Evolutionary conservation across 208 protist species (phyloP).

Genomic region (Trypanosoma scelopori): DNA sequence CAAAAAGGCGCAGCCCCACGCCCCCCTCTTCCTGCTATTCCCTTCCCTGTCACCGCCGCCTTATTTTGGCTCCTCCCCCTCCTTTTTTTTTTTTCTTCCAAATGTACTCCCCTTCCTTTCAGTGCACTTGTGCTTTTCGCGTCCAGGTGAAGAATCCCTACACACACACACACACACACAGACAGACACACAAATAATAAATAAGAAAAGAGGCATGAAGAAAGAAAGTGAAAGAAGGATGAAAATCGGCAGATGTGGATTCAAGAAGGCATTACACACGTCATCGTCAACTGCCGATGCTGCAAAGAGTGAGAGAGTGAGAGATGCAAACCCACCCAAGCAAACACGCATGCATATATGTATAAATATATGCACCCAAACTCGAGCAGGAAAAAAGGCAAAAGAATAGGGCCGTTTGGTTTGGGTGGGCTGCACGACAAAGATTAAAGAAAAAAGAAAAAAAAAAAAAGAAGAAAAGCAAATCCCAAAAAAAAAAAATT

Average conservation of each 20-base stretch:
- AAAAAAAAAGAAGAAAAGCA: slow-evolving; percentile 8
- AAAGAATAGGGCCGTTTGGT: no score
- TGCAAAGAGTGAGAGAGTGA: no score
- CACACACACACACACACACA: neutral
- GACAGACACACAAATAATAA: neutral
- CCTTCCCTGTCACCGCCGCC: neutral
- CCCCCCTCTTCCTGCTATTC: neutral
- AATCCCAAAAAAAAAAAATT: slow-evolving; percentile 14
- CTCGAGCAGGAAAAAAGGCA: no score
- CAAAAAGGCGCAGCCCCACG: no score
- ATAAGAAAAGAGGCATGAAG: neutral
- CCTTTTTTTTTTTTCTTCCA: neutral
- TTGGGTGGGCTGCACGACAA: no score
- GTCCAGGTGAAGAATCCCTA: neutral
- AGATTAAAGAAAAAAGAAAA: slow-evolving; percentile 15
- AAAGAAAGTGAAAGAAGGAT: neutral
- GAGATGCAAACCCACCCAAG: no score
- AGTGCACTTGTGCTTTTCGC: no score
- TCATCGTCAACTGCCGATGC: no score
- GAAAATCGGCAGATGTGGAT: neutral
- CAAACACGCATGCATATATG: no score
- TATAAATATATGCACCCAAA: slow-evolving; percentile 10
- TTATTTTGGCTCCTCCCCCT: no score
- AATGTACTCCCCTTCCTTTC: neutral
- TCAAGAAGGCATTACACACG: neutral